Evolutionary conservation across 2,329 filamentous ascomycete species (phyloP).

Genomic region (Aplosporella prunicola): DNA sequence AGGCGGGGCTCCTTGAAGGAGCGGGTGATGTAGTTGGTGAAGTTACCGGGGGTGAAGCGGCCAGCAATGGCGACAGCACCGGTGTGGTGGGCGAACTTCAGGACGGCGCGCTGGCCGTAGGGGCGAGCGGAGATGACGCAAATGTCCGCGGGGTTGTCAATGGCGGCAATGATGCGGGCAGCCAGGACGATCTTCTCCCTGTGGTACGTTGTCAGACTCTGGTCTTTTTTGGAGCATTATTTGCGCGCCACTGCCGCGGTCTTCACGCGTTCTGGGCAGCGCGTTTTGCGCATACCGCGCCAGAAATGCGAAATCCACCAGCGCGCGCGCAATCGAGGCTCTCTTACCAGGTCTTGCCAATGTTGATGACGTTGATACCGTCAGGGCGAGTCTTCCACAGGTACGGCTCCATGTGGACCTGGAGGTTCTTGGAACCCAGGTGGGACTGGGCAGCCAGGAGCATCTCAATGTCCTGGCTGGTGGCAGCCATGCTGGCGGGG

Average conservation of each 20-base stretch:
- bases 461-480: slow-evolving; percentile 98
- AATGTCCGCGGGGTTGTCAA: slow-evolving; percentile 97
- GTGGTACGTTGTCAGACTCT: slow-evolving; percentile 13
- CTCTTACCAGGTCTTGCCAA: slow-evolving; percentile 97
- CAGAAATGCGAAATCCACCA: too few relatives aligned
- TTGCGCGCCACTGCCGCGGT: too few relatives aligned
- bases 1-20: slow-evolving; percentile 99
- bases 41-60: slow-evolving; percentile 99
- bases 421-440: slow-evolving; percentile 97
- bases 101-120: slow-evolving; percentile 97
- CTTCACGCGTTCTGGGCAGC: too few relatives aligned
- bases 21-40: slow-evolving; percentile 99
- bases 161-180: slow-evolving; percentile 94
- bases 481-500: slow-evolving; percentile 92
- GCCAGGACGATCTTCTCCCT: slow-evolving; percentile 99
- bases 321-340: neutral
- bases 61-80: slow-evolving; percentile 96
- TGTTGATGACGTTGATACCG: slow-evolving; percentile 98
- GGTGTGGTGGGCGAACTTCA: slow-evolving; percentile 99
- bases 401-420: slow-evolving; percentile 99
- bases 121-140: slow-evolving; percentile 98
- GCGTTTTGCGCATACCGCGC: too few relatives aligned
- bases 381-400: slow-evolving; percentile 99
- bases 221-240: neutral
- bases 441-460: slow-evolving; percentile 94